These are phyloP conservation scores for Colletotrichum sp. DNA, from an alignment of 2,329 filamentous ascomycete genomes.

Conservation along the genomic window DNA sequence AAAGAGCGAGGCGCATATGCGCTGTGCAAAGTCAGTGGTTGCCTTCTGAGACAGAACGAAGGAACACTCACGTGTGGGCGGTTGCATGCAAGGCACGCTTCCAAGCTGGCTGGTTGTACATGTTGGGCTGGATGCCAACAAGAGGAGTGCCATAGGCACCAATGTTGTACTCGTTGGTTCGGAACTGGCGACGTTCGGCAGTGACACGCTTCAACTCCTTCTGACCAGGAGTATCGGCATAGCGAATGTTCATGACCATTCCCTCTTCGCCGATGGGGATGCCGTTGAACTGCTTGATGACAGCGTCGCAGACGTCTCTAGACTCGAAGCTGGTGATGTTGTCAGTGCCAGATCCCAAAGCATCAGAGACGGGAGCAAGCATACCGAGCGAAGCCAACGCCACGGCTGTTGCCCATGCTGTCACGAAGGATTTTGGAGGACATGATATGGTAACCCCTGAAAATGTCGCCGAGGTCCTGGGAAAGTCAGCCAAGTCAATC, in stretches of 20 bases:
- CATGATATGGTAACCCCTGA: conserved; percentile 80
- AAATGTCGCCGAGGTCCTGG: conserved; percentile 79
- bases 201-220: conserved; percentile 97
- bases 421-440: conserved; percentile 97
- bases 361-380: conserved; percentile 28
- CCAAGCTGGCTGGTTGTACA: conserved; percentile 46
- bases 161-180: conserved; percentile 92
- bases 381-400: conserved; percentile 96
- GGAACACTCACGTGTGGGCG: conserved; percentile 5
- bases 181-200: conserved; percentile 92
- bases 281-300: conserved; percentile 88
- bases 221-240: conserved; percentile 94
- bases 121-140: conserved; percentile 59
- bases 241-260: conserved; percentile 90
- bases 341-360: conserved; percentile 24
- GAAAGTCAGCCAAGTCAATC: not conserved
- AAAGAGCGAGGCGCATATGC: conserved; percentile 17
- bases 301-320: conserved; percentile 87
- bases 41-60: not conserved
- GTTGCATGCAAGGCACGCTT: conserved; percentile 30
- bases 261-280: conserved; percentile 76
- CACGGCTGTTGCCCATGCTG: conserved; percentile 88
- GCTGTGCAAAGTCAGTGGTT: not conserved
- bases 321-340: conserved; percentile 75
- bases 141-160: conserved; percentile 69